A percentile compares a stretch with the other conserved stretches of the same genome.
Evolutionary conservation across 768 basidiomycete genomes (phyloP).

Genomic region (Phylloporus rhodoxanthus): DNA sequence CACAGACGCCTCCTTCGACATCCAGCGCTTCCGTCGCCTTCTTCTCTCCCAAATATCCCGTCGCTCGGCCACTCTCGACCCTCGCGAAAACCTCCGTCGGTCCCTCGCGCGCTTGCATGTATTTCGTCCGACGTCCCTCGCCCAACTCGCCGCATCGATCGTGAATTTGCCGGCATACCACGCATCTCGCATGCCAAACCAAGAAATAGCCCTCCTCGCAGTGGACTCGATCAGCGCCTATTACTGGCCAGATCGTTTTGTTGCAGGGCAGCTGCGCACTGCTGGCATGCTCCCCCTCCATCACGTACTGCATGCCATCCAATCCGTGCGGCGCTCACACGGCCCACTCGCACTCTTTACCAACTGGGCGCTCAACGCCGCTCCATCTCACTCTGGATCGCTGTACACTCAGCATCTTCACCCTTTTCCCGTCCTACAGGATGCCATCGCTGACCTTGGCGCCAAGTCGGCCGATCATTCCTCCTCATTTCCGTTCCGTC

Average conservation of each 20-base stretch:
- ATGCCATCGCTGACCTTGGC: conserved; percentile 10
- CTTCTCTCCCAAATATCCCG: conserved; percentile 43
- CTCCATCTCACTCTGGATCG: conserved; percentile 16
- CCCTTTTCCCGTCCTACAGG: conserved; percentile 35
- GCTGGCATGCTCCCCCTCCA: conserved; percentile 33
- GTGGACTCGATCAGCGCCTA: conserved; percentile 75
- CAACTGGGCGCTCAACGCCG: conserved; percentile 51
- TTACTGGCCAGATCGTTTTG: conserved; percentile 72
- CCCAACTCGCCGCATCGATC: conserved; percentile 66
- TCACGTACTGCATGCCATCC: conserved; percentile 45
- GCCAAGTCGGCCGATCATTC: conserved; percentile 13
- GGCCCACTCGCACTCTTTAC: conserved; percentile 50
- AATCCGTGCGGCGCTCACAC: conserved; percentile 44
- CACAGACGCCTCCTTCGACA: conserved; percentile 60
- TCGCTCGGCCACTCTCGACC: conserved; percentile 15
- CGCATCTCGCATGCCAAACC: conserved; percentile 38
- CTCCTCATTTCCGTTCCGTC: conserved; percentile 24
- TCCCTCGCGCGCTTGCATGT: conserved; percentile 57
- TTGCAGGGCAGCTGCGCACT: conserved; percentile 46
- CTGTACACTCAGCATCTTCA: conserved; percentile 51
- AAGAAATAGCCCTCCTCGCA: conserved; percentile 59
- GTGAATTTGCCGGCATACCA: conserved; percentile 52
- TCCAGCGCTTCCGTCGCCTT: conserved; percentile 48
- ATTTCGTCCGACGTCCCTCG: conserved; percentile 61
- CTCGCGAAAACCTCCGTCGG: conserved; percentile 28